Conservation (phyloP, 78 protist species). For the Mantamonas sphyraenae region DNA sequence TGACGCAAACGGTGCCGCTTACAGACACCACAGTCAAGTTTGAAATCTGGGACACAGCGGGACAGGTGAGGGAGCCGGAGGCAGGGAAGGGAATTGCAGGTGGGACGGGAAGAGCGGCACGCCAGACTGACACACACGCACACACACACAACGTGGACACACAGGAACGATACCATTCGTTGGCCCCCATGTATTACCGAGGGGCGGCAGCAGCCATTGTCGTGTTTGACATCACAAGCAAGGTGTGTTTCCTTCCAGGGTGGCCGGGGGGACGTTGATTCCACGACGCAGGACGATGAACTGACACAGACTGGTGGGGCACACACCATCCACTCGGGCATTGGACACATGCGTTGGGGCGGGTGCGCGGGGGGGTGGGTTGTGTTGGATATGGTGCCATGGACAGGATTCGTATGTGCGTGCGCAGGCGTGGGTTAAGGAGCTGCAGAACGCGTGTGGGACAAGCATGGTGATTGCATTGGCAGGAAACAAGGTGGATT, state of each 20-base stretch:
- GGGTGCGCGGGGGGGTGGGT: neutral
- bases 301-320: neutral
- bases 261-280: too few relatives aligned
- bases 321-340: neutral
- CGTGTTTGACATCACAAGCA: constrained; percentile 35
- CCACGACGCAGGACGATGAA: too few relatives aligned
- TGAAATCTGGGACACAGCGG: constrained; percentile 91
- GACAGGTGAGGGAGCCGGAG: constrained; percentile 12
- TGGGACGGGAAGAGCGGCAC: neutral
- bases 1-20: constrained; percentile 86
- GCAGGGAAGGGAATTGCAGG: neutral
- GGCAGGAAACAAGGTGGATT: constrained; percentile 95
- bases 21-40: constrained; percentile 89
- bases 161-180: constrained; percentile 75
- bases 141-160: too few relatives aligned
- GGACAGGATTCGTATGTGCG: constrained; percentile 46
- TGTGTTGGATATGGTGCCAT: neutral
- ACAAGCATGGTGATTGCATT: constrained; percentile 90
- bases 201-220: constrained; percentile 47
- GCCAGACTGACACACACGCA: neutral
- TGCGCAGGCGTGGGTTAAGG: constrained; percentile 91
- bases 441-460: constrained; percentile 89
- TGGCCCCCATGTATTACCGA: constrained; percentile 95
- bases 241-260: constrained; percentile 4
- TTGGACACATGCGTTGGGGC: too few relatives aligned